Conservation (phyloP, 768 basidiomycete genomes). For the Chlorophyllum brunneum region DNA sequence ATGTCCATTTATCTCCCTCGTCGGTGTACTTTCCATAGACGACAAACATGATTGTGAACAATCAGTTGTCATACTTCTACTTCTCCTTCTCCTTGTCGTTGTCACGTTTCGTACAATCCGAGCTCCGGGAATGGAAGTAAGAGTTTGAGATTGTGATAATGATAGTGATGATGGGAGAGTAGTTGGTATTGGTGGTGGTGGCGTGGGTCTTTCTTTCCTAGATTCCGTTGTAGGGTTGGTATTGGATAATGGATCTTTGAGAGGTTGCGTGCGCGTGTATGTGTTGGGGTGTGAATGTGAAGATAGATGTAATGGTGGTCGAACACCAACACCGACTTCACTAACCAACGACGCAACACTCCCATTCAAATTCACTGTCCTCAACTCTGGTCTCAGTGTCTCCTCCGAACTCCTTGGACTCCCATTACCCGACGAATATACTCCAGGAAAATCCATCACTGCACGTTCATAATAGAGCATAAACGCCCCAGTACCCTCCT, state of each 20-base stretch:
- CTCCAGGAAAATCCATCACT: conserved; percentile 24
- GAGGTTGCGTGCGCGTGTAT: conserved; percentile 12
- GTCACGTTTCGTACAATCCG: conserved; percentile 55
- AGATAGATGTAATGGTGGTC: conserved; percentile 13
- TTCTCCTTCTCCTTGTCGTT: conserved; percentile 37
- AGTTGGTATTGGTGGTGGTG: conserved; percentile 9
- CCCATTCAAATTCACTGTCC: conserved; percentile 40
- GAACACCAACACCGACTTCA: conserved; percentile 37
- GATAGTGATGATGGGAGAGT: not conserved
- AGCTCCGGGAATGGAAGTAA: conserved; percentile 18
- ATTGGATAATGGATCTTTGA: not conserved
- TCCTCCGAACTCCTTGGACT: conserved; percentile 50
- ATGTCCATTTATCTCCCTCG: conserved; percentile 19
- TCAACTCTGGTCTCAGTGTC: conserved; percentile 55
- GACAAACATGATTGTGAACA: not conserved
- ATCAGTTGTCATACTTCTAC: conserved; percentile 26
- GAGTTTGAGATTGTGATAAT: conserved; percentile 7
- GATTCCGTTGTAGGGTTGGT: too few relatives aligned
- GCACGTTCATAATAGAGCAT: conserved; percentile 93
- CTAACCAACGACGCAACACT: conserved; percentile 46
- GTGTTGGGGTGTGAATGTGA: not conserved
- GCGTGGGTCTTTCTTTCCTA: too few relatives aligned
- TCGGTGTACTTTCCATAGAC: conserved; percentile 14
- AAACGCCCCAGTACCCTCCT: conserved; percentile 74
- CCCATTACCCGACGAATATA: conserved; percentile 19